A percentile compares a stretch with the other conserved stretches of the same genome.
Conservation (phyloP, 1,284 basidiomycete species). For the Microbotryum lychnidis-dioicae region DNA sequence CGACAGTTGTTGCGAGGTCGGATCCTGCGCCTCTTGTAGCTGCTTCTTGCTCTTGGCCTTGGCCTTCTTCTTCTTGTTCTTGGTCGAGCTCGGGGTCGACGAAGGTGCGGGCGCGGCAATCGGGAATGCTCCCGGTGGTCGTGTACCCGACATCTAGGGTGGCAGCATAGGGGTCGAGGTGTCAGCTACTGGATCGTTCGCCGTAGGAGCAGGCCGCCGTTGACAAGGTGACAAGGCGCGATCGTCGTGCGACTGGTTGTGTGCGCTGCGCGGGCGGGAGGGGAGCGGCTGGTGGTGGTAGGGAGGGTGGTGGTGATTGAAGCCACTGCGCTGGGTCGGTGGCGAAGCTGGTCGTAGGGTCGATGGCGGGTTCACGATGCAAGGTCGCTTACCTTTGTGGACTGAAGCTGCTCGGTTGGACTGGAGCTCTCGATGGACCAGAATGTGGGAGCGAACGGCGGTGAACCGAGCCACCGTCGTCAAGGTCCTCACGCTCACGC, state of each 20-base stretch:
- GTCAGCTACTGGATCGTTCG: neutral
- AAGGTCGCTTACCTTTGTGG: too few species aligned
- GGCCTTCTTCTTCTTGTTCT: conserved; percentile 20
- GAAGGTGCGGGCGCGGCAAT: neutral
- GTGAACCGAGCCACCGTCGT: too few species aligned
- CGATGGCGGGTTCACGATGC: too few species aligned
- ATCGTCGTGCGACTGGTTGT: neutral
- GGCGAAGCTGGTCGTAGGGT: too few species aligned
- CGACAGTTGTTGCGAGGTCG: neutral
- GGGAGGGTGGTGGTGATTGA: too few species aligned
- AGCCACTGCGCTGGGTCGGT: too few species aligned
- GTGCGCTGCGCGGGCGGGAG: neutral
- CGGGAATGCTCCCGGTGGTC: conserved; percentile 5
- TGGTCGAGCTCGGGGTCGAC: neutral
- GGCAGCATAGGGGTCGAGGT: neutral
- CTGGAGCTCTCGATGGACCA: too few species aligned
- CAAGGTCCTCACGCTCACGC: too few species aligned
- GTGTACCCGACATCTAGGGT: too few species aligned
- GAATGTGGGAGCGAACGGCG: too few species aligned
- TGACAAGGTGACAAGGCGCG: neutral
- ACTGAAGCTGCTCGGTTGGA: too few species aligned
- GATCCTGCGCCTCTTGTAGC: conserved; percentile 16
- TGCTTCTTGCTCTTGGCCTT: conserved; percentile 17
- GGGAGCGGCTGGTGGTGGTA: neutral
- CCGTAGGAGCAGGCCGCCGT: neutral